Conservation (phyloP, 805 yeast species). For the Saccharomycopsis schoenii region DNA sequence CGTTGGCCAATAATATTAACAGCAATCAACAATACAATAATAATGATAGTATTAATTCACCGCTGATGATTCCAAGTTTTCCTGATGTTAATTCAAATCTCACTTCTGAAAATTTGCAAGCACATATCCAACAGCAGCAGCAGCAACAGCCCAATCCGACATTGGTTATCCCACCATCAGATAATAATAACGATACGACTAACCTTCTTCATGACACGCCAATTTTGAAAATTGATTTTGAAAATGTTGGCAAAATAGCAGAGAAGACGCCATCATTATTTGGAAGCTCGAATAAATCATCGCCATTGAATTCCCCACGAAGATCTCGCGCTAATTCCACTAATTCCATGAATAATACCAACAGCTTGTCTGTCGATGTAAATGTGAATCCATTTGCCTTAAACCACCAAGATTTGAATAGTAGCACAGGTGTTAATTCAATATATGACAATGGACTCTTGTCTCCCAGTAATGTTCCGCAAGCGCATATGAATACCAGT, state of each 20-base stretch:
- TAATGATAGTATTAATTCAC: neutral
- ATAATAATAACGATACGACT: neutral
- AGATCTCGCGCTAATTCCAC: conserved; percentile 27
- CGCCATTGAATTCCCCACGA: conserved; percentile 28
- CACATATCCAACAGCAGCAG: neutral
- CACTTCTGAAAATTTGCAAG: conserved; percentile 11
- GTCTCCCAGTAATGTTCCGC: conserved; percentile 29
- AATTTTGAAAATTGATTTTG: conserved; percentile 3
- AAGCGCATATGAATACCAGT: neutral
- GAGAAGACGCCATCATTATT: conserved; percentile 48
- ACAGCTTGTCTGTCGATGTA: conserved; percentile 16
- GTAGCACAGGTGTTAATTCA: neutral
- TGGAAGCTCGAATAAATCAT: conserved; percentile 34
- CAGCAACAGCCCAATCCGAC: neutral
- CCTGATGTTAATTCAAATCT: neutral
- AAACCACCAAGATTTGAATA: neutral
- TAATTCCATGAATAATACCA: conserved; percentile 8
- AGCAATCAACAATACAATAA: neutral
- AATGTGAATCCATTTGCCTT: neutral
- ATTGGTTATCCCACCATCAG: neutral
- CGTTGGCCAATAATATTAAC: neutral
- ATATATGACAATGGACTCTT: conserved; percentile 5
- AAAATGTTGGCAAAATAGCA: conserved; percentile 26
- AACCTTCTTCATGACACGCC: neutral
- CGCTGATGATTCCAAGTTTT: neutral